phyloP scores from a whole-genome alignment of 1,284 basidiomycete genomes.

The Fomitopsis pinicola region DNA sequence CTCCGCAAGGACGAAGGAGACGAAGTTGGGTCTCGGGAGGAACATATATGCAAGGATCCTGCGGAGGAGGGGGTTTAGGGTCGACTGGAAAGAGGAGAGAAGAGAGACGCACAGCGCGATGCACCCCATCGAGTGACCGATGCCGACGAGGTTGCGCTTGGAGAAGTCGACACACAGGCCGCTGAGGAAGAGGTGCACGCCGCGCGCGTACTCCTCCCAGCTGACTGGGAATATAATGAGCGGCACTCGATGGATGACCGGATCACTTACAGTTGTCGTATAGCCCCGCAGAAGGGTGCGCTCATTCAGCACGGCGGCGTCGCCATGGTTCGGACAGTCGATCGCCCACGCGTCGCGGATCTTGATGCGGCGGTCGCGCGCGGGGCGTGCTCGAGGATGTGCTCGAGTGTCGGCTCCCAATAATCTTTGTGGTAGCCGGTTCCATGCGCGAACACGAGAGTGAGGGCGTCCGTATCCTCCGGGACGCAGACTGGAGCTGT shows the following conservation, averaged over 20 bases:
- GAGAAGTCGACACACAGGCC: slow-evolving; percentile 31
- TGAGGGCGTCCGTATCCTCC: slow-evolving; percentile 37
- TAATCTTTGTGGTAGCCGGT: slow-evolving; percentile 53
- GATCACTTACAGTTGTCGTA: background rate
- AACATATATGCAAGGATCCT: slow-evolving; percentile 38
- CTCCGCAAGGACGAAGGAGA: slow-evolving; percentile 39
- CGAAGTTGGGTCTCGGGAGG: slow-evolving; percentile 33
- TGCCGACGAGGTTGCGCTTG: slow-evolving; percentile 29
- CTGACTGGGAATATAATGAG: background rate
- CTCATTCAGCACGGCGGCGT: slow-evolving; percentile 16
- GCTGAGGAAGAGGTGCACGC: slow-evolving; percentile 30
- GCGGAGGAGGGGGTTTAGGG: background rate
- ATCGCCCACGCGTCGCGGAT: slow-evolving; percentile 50
- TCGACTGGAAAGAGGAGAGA: background rate
- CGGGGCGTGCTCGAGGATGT: slow-evolving; percentile 29
- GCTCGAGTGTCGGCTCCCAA: slow-evolving; percentile 51
- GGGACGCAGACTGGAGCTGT: slow-evolving; percentile 32
- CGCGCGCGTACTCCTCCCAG: slow-evolving; percentile 35
- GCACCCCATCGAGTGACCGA: slow-evolving; percentile 39
- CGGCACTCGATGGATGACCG: background rate
- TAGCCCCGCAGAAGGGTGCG: background rate
- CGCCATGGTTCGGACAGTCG: slow-evolving; percentile 53
- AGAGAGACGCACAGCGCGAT: slow-evolving; percentile 26
- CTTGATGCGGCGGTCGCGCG: slow-evolving; percentile 16
- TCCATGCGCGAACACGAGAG: slow-evolving; percentile 47